These are phyloP conservation scores for Stemphylium beticola DNA, from an alignment of 2,329 filamentous ascomycete species.

Conservation along the genomic window DNA sequence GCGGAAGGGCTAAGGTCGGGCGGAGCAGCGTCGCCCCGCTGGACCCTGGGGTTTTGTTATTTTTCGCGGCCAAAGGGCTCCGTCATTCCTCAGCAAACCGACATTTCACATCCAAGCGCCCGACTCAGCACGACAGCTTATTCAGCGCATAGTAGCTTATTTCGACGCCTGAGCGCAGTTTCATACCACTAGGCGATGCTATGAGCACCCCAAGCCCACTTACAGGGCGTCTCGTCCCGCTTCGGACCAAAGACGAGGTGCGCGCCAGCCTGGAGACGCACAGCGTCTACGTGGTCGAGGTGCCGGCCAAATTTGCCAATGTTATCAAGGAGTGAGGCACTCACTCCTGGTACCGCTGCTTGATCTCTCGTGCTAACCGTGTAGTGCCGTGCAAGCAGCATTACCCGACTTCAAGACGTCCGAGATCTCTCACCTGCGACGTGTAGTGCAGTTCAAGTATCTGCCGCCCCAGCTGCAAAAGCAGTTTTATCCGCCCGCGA, in stretches of 20 bases:
- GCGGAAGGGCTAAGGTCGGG: conserved; percentile 7
- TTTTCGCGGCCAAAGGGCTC: not conserved
- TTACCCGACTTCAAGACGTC: conserved; percentile 52
- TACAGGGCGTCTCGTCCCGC: conserved; percentile 42
- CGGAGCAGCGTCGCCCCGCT: conserved; percentile 17
- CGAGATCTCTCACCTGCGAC: conserved; percentile 67
- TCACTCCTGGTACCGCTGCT: conserved; percentile 15
- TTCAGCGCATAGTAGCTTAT: conserved; percentile 7
- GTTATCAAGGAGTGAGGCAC: conserved; percentile 71
- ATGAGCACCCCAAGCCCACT: conserved; percentile 31
- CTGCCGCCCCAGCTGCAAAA: conserved; percentile 66
- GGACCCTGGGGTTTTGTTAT: conserved; percentile 19
- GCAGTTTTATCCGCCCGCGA: conserved; percentile 40
- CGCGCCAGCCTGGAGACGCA: conserved; percentile 60
- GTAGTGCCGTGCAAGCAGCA: conserved; percentile 55
- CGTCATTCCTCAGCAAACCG: not conserved
- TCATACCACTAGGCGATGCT: conserved; percentile 24
- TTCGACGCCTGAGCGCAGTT: conserved; percentile 1
- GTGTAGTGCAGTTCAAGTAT: conserved; percentile 74
- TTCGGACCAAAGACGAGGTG: conserved; percentile 59
- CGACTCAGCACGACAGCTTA: conserved; percentile 1
- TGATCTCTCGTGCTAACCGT: conserved; percentile 26
- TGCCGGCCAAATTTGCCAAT: conserved; percentile 75
- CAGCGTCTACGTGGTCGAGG: conserved; percentile 72
- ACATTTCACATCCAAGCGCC: not conserved